These are phyloP conservation scores for Suillus decipiens DNA, from an alignment of 768 basidiomycete species.

Conservation along the genomic window DNA sequence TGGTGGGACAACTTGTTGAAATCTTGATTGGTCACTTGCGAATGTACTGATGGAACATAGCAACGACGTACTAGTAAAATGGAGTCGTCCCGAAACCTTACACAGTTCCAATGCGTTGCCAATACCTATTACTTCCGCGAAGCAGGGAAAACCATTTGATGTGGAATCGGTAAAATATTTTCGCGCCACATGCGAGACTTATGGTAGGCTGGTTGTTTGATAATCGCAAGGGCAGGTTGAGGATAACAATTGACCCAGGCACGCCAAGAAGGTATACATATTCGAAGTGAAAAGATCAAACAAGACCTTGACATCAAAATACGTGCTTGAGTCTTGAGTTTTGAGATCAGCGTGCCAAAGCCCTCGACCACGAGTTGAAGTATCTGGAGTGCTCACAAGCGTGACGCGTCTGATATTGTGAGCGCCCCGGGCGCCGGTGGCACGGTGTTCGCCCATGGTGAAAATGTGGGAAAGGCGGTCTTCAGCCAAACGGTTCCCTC, in stretches of 20 bases:
- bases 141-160: not conserved
- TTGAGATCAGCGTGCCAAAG: not conserved
- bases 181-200: not conserved
- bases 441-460: not conserved
- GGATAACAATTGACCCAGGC: not conserved
- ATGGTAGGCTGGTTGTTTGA: not conserved
- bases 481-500: not conserved
- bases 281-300: not conserved
- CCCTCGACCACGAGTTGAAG: not conserved
- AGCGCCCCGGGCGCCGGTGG: not conserved
- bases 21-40: not conserved
- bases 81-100: not conserved
- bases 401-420: not conserved
- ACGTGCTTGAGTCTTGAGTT: not conserved
- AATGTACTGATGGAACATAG: not conserved
- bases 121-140: not conserved
- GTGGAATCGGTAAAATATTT: not conserved
- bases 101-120: not conserved
- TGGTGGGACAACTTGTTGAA: not conserved
- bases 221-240: not conserved
- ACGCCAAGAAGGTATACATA: not conserved
- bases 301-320: not conserved
- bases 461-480: conserved; percentile 12
- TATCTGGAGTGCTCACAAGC: not conserved
- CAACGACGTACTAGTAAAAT: not conserved